Conservation (phyloP, 1,284 basidiomycete genomes). For the Cryptococcus sp. region DNA sequence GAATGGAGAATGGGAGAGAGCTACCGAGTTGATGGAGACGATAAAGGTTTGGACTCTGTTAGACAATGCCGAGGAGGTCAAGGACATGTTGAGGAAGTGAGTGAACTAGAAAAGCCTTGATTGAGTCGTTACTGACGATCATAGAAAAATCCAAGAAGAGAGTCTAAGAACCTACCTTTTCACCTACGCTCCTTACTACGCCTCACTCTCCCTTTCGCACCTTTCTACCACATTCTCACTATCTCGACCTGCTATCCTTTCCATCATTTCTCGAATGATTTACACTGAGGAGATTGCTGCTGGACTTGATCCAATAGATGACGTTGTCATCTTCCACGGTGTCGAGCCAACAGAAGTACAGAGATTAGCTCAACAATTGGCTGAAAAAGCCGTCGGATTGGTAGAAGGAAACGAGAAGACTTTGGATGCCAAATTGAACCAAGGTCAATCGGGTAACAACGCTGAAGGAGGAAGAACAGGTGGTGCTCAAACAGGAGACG, state of each 20-base stretch:
- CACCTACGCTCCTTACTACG: slow-evolving; percentile 95
- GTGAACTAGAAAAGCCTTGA: slow-evolving; percentile 31
- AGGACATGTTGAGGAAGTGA: slow-evolving; percentile 88
- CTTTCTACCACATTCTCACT: slow-evolving; percentile 85
- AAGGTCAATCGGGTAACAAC: slow-evolving; percentile 38
- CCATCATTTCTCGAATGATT: slow-evolving; percentile 97
- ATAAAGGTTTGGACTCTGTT: slow-evolving; percentile 99
- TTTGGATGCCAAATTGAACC: slow-evolving; percentile 82
- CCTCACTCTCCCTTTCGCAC: slow-evolving; percentile 78
- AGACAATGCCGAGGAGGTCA: slow-evolving; percentile 81
- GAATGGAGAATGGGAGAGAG: slow-evolving; percentile 94
- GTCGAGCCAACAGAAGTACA: slow-evolving; percentile 86
- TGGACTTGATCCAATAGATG: slow-evolving; percentile 82
- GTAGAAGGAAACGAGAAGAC: slow-evolving; percentile 96
- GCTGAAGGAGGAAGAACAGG: slow-evolving; percentile 58
- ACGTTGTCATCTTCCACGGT: slow-evolving; percentile 83
- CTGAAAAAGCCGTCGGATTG: slow-evolving; percentile 79
- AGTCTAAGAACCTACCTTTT: slow-evolving; percentile 95
- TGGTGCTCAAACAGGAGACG: slow-evolving; percentile 33
- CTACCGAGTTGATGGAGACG: slow-evolving; percentile 82
- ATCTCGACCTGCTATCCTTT: slow-evolving; percentile 72
- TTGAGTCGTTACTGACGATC: slow-evolving; percentile 5
- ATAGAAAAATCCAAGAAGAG: slow-evolving; percentile 93
- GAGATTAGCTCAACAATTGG: slow-evolving; percentile 77
- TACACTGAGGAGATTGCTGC: slow-evolving; percentile 96